Conservation (phyloP, 225 moss, liverwort and hornwort species). For the Pleurozium schreberi region DNA sequence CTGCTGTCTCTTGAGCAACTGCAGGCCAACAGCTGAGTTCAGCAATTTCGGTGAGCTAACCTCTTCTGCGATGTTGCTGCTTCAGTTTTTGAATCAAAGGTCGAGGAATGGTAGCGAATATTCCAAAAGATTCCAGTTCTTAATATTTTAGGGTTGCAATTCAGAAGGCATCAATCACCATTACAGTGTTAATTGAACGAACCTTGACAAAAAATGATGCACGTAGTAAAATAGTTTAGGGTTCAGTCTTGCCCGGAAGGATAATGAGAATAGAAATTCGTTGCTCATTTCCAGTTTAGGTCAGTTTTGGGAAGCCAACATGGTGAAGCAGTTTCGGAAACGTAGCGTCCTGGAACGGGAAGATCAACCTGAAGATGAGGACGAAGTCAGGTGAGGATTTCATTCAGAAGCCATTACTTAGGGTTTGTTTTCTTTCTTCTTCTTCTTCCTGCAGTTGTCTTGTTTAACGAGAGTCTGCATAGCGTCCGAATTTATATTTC, state of each 20-base stretch:
- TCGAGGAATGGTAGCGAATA: background rate
- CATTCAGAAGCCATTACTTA: background rate
- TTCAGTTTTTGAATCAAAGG: background rate
- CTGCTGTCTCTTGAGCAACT: background rate
- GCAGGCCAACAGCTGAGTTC: background rate
- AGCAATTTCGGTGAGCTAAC: too few relatives aligned
- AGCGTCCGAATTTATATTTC: background rate
- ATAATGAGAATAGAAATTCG: background rate
- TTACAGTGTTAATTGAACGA: background rate
- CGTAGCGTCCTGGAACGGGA: slow-evolving; percentile 32
- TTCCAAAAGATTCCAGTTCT: background rate
- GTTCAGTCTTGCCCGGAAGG: background rate
- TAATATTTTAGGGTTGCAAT: background rate
- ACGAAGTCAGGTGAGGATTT: slow-evolving; percentile 53
- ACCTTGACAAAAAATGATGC: background rate
- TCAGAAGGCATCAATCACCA: background rate
- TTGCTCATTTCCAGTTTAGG: background rate
- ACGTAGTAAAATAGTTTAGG: background rate
- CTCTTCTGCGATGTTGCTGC: background rate
- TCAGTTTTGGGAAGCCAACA: background rate
- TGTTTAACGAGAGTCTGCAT: background rate
- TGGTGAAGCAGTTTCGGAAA: slow-evolving; percentile 82
- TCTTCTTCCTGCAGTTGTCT: background rate
- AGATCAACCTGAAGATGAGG: slow-evolving; percentile 44
- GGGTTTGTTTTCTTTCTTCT: background rate